phyloP scores from a whole-genome alignment of 768 basidiomycete species.

The Crepidotus variabilis region DNA sequence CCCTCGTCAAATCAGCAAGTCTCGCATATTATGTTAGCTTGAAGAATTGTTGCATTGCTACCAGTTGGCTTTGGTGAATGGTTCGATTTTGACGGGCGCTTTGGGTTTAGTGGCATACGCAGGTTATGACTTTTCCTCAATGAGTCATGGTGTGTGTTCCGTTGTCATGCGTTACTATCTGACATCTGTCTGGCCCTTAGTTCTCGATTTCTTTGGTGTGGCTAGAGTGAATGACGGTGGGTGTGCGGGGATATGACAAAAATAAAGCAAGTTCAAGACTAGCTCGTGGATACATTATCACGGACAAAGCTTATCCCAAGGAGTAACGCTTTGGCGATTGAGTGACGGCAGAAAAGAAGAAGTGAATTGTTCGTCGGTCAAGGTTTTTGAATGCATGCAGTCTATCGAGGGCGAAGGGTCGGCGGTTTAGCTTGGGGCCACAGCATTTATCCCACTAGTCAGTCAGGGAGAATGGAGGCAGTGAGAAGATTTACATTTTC shows the following conservation, averaged over 20 bases:
- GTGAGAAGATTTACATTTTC: no score
- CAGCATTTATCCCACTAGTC: background rate
- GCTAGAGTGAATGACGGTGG: no score
- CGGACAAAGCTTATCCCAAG: no score
- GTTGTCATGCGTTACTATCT: background rate
- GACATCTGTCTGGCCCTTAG: background rate
- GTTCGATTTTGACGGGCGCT: background rate
- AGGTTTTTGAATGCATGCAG: background rate
- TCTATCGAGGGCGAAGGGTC: background rate
- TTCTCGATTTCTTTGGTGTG: no score
- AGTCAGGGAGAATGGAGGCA: background rate
- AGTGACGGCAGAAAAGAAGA: background rate
- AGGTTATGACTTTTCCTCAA: background rate
- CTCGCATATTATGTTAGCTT: no score
- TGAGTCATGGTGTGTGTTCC: background rate
- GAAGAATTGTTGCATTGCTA: no score
- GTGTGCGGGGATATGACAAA: no score
- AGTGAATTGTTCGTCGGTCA: background rate
- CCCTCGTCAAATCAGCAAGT: no score
- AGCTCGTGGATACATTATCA: no score
- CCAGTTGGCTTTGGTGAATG: background rate
- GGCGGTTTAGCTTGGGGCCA: background rate
- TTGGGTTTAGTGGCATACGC: background rate
- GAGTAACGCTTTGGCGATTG: background rate
- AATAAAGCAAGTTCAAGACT: no score